Base-by-base conservation (phyloP, 73 alveolate species). In the Paramecium sonneborni region DNA sequence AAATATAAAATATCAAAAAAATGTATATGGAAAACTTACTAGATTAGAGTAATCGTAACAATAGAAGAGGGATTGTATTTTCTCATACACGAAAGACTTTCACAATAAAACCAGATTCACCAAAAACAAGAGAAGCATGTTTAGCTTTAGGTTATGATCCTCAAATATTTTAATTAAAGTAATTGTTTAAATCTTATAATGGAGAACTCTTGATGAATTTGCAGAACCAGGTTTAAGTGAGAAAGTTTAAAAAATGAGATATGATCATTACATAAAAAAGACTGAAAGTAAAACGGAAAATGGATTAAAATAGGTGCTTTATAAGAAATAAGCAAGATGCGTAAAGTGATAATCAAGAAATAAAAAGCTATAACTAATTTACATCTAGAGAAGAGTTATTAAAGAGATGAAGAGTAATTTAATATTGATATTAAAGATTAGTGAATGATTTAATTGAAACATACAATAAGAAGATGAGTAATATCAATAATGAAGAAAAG, bases 221-320 rank as follows among this genome's bases (percentile, higher is more conserved):
- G 87, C 67, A 15, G 87, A 39, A 34, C 56, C 87, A 1, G 87
- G 87, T 28, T 1, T 74, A 15, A 37, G 57, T 28, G 87, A 74
- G 20, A 74, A 74, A 0, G 67, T 74, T 10, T 32, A 74, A 37
- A 34, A 35, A 74, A 74, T 74, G 87, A 32, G 87, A 74, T 74
- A 74, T 74, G 87, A 74, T 34, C 87, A 74, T 39, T 74, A 74
- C 4, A 37, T 74, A 35, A 37, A 74, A 37, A 74, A 74, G 44
- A 74, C 87, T 3, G 87, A 74, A 74, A 74, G 87, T 74, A 74
- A 74, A 74, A 74, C 56, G 37, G 87, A 74, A 74, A 74, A 28
- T 32, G 44, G 44, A 28, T 39, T 74, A 52, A 52, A 52, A 52
- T 74, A 74, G 87, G 44, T 74, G 87, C 87, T 23, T 37, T 74